Percentiles rank a stretch among this genome's conserved stretches.
Conservation (phyloP, 257 asterid genomes). For the Gentiana macrophylla region DNA sequence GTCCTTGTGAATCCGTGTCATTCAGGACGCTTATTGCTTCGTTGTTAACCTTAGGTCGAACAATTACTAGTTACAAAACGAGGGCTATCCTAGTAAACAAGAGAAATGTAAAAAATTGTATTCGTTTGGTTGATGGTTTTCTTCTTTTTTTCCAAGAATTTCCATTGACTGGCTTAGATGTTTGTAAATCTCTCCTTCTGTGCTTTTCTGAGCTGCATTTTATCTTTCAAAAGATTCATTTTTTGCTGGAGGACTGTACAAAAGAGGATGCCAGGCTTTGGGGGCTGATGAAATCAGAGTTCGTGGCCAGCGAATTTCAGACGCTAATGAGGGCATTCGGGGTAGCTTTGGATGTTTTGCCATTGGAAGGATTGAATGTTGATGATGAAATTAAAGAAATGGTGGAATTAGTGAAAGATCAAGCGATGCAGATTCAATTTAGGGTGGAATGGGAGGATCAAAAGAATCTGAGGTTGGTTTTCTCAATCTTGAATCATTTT, state of each 20-base stretch:
- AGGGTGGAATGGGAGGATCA: slow-evolving; percentile 40
- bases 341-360: slow-evolving; percentile 56
- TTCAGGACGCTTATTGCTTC: slow-evolving; percentile 35
- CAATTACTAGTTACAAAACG: slow-evolving; percentile 39
- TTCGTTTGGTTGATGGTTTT: slow-evolving; percentile 41
- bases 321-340: slow-evolving; percentile 34
- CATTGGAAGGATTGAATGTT: slow-evolving; percentile 20
- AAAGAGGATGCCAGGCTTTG: slow-evolving; percentile 48
- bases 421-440: slow-evolving; percentile 25
- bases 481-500: slow-evolving; percentile 20
- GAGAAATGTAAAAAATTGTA: slow-evolving; percentile 32
- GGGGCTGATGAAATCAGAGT: slow-evolving; percentile 46
- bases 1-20: slow-evolving; percentile 55
- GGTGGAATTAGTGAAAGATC: slow-evolving; percentile 42
- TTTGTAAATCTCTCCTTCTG: slow-evolving; percentile 12
- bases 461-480: slow-evolving; percentile 19
- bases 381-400: slow-evolving; percentile 41
- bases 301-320: slow-evolving; percentile 39
- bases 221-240: slow-evolving; percentile 58
- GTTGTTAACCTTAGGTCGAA: slow-evolving; percentile 30
- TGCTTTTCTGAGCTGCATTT: slow-evolving; percentile 73
- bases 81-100: slow-evolving; percentile 38
- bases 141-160: slow-evolving; percentile 52
- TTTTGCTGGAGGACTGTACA: slow-evolving; percentile 56
- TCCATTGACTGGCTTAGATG: slow-evolving; percentile 8